These are phyloP conservation scores for Emergomyces africanus DNA, from an alignment of 2,329 filamentous ascomycete genomes.

Conservation along the genomic window DNA sequence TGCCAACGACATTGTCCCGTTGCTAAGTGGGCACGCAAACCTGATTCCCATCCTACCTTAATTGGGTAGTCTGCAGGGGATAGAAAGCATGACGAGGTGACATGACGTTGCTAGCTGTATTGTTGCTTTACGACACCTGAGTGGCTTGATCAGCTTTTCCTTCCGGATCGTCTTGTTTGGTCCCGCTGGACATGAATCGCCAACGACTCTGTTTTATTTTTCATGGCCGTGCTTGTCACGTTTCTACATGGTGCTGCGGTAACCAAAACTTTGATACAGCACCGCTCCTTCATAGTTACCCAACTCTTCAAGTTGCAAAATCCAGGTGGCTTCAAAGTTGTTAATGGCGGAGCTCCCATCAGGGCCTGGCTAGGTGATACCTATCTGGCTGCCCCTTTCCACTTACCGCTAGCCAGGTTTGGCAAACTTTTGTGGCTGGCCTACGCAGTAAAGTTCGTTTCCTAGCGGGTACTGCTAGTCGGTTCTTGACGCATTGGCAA, in stretches of 20 bases:
- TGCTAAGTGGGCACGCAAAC: not conserved
- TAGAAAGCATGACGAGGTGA: not conserved
- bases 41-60: not conserved
- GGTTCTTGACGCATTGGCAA: conserved; percentile 1
- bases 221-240: not conserved
- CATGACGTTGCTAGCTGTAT: not conserved
- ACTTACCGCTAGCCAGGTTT: not conserved
- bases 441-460: not conserved
- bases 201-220: not conserved
- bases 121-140: not conserved
- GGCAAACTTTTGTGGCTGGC: not conserved
- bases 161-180: not conserved
- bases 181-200: not conserved
- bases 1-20: not conserved
- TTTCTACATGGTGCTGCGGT: not conserved
- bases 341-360: not conserved
- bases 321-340: not conserved
- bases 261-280: not conserved
- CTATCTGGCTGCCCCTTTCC: not conserved
- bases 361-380: not conserved
- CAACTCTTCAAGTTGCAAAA: not conserved
- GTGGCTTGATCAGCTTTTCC: not conserved
- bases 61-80: not conserved
- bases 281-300: not conserved
- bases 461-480: not conserved